Conservation (phyloP, 1,139 yeast species). For the Geotrichum aggregatum region DNA sequence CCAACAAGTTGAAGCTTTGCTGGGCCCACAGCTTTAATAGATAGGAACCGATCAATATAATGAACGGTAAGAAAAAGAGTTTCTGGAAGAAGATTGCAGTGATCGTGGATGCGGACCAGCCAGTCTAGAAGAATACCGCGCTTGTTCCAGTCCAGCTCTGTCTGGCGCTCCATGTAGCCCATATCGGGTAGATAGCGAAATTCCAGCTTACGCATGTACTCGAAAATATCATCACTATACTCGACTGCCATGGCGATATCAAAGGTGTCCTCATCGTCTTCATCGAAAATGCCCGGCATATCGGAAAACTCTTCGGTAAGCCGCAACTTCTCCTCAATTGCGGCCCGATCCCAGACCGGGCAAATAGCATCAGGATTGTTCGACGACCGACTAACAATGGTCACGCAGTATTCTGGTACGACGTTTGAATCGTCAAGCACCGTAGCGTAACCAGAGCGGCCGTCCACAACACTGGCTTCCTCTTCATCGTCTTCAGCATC, state of each 20-base stretch:
- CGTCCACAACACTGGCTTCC: background rate
- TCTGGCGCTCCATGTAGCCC: constrained; percentile 68
- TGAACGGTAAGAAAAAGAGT: constrained; percentile 83
- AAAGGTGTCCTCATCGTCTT: constrained; percentile 82
- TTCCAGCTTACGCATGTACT: constrained; percentile 71
- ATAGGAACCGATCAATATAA: constrained; percentile 81
- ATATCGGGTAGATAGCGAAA: constrained; percentile 72
- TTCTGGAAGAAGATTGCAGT: constrained; percentile 85
- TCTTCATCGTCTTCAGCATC: constrained; percentile 7
- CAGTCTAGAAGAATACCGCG: constrained; percentile 89
- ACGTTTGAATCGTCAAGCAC: background rate
- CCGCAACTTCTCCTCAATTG: constrained; percentile 31
- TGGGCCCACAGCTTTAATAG: constrained; percentile 68
- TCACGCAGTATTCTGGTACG: constrained; percentile 5
- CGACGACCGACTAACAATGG: constrained; percentile 4
- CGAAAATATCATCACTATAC: constrained; percentile 82
- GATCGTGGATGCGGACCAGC: constrained; percentile 89
- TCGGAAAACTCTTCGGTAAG: constrained; percentile 31
- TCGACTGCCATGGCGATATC: constrained; percentile 94
- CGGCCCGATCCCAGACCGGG: constrained; percentile 33
- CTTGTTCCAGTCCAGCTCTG: constrained; percentile 76
- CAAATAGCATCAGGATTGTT: constrained; percentile 38
- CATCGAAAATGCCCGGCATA: constrained; percentile 54
- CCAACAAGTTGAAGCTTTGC: constrained; percentile 90
- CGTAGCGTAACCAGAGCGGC: background rate